Evolutionary conservation across 129 eudicot genomes (phyloP), one percentile per base, ranked within the genome.

Genomic region (Arctium lappa): DNA sequence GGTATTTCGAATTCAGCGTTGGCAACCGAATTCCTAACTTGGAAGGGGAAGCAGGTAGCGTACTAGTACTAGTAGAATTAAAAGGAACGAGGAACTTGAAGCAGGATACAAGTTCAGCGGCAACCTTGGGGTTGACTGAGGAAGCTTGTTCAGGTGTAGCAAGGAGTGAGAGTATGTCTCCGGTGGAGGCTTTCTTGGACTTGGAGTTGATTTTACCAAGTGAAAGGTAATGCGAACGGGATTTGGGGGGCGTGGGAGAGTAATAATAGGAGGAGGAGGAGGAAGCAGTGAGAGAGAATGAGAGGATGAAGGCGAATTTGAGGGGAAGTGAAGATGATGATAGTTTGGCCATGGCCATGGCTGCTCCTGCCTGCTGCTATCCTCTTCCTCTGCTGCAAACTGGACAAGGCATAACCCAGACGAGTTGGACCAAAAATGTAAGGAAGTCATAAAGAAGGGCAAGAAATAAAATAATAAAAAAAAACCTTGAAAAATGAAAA

Each of bases 51-150:
- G 36, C 30, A 16, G 73, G 56, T 79, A 11, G 48, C 39, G 40
- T 38, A 9, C 12, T 18, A 30, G 83, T 13, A 22, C 27, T 22
- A 36, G 80, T 6, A 10, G 76, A 13, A 69, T 73, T 34, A 53
- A 73, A 85, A 6, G 99, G 99, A 39, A 89, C 99, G n/a, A 96
- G 88, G 83, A 96, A 96, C 36, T 89, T 96, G 90, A 96, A 85
- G 87, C 98, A 96, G 11, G 99, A 93, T 31, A 31, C 27, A 53
- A 93, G 95, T 37, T 89, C 38, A 2, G 76, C 79, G 13, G 98
- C 97, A 11, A 81, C 79, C 46, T 22, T 22, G 1, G 87, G 82
- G 60, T 90, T 71, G 39, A 96, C 89, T 0, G 89, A 83, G 8
- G 88, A 77, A 83, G 99, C 97, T 65, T 88, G 94, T 18, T 86